Evolutionary conservation across 2,329 filamentous ascomycete species (phyloP), one percentile per base, ranked within the genome.

Genomic region (Delphinella strobiligena): DNA sequence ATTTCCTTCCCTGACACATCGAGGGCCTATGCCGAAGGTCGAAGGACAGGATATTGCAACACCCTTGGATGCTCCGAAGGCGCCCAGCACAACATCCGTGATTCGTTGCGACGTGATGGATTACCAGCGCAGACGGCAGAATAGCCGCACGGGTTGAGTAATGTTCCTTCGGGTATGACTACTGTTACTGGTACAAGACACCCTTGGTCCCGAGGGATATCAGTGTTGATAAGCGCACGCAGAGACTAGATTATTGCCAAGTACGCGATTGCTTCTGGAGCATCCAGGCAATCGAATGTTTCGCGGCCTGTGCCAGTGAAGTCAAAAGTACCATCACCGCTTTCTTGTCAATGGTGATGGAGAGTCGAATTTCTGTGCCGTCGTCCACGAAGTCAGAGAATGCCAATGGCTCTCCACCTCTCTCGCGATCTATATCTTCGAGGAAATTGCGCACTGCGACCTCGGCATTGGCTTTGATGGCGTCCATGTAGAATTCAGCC

Each of bases 61-160:
- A 79, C 36, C 82, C 82, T 53, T 87, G 82, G 68, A 75, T 31
- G 81, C 82, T 4, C 81, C 81, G 49, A 59, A 60, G 3, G 56
- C 55, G 24, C 47, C 45, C 14, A 59, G 43, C 4, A 57, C 44
- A 4, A 59, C 54, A 35, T 60, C 56, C 1, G 49, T 52, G 27
- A 60, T 49, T 31, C 56, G 48, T 32, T 59, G 56, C 4, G 47
- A 51, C 0, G 56, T 56, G n/a, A 54, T 46, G 51, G 45, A 27
- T 56, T 58, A 5, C 55, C 54, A 14, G 49, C 50, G 35, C 50
- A 55, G 16, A 58, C 53, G 7, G 56, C 54, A 9, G 51, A 51
- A 16, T 45, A 27, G 19, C 42, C 44, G 2, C 47, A 51, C 1
- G 56, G 55, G 32, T 54, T 53, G 9, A 59, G 46, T 4, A 59